Percentiles rank a stretch among this genome's conserved stretches.
phyloP scores from a whole-genome alignment of 75 land plant genomes.

The Adiantum capillusveneris region DNA sequence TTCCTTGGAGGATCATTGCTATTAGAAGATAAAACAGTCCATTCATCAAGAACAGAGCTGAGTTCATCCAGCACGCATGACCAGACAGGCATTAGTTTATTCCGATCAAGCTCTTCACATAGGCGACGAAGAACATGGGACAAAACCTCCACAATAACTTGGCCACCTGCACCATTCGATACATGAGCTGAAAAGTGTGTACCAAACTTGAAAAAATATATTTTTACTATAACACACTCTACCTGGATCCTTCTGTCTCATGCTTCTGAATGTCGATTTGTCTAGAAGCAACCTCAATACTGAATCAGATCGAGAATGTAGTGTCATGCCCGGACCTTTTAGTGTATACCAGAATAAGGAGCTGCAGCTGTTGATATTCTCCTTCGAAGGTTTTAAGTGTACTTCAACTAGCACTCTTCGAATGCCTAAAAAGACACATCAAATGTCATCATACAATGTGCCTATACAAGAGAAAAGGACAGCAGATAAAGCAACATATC shows the following conservation, averaged over 20 bases:
- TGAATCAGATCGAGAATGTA: conserved; percentile 72
- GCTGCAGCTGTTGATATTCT: conserved; percentile 45
- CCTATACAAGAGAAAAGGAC: neutral
- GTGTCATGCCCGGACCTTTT: conserved; percentile 54
- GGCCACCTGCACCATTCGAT: conserved; percentile 27
- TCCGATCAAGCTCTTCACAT: conserved; percentile 35
- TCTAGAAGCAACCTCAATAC: conserved; percentile 46
- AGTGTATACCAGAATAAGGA: conserved; percentile 51
- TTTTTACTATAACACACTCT: conserved; percentile 7
- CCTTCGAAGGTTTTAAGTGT: conserved; percentile 31
- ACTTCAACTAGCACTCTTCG: conserved; percentile 53
- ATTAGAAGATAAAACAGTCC: no score
- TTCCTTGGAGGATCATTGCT: no score
- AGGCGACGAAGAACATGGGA: conserved; percentile 25
- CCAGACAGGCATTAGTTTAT: conserved; percentile 41
- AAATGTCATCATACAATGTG: no score
- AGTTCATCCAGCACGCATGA: conserved; percentile 44
- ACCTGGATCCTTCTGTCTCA: conserved; percentile 40
- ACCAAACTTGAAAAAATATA: neutral
- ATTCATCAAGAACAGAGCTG: neutral
- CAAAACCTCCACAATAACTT: conserved; percentile 43
- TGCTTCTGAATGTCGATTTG: conserved; percentile 25
- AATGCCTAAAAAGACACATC: conserved; percentile 62
- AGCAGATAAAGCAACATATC: neutral
- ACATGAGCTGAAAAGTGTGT: no score